phyloP scores from a whole-genome alignment of 306 rosid genomes.

The Rosa multiflora region DNA sequence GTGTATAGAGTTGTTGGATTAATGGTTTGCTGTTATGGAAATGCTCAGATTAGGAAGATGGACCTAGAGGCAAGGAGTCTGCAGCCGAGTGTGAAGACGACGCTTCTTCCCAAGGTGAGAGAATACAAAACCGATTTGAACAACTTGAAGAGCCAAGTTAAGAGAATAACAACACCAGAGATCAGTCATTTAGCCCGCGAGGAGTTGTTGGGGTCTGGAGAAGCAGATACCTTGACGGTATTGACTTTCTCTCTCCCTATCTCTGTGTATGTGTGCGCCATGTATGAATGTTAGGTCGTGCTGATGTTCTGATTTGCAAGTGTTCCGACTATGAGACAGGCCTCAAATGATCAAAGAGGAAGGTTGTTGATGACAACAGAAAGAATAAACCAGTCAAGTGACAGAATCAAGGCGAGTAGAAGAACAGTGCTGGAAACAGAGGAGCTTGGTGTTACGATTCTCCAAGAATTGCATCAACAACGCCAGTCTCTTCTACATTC shows the following conservation, averaged over 20 bases:
- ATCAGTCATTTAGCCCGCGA: constrained; percentile 33
- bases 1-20: not conserved
- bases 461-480: constrained; percentile 68
- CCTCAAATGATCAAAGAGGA: constrained; percentile 52
- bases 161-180: constrained; percentile 38
- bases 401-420: constrained; percentile 55
- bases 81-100: constrained; percentile 52
- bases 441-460: constrained; percentile 63
- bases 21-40: constrained; percentile 4
- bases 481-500: constrained; percentile 60
- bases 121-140: constrained; percentile 53
- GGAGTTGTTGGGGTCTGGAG: constrained; percentile 50
- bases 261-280: not conserved
- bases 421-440: constrained; percentile 59
- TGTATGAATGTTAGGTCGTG: not conserved
- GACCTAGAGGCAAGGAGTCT: constrained; percentile 73
- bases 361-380: constrained; percentile 56
- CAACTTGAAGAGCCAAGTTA: constrained; percentile 46
- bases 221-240: constrained; percentile 40
- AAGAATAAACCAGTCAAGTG: constrained; percentile 57
- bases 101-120: constrained; percentile 55
- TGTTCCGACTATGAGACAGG: constrained; percentile 32
- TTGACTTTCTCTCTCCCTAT: not conserved
- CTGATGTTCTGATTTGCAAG: not conserved
- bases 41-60: constrained; percentile 56